Percentiles rank a stretch among this genome's conserved stretches.
Conservation (phyloP, 23 red algal species). For the Gracilaria gracilis region DNA sequence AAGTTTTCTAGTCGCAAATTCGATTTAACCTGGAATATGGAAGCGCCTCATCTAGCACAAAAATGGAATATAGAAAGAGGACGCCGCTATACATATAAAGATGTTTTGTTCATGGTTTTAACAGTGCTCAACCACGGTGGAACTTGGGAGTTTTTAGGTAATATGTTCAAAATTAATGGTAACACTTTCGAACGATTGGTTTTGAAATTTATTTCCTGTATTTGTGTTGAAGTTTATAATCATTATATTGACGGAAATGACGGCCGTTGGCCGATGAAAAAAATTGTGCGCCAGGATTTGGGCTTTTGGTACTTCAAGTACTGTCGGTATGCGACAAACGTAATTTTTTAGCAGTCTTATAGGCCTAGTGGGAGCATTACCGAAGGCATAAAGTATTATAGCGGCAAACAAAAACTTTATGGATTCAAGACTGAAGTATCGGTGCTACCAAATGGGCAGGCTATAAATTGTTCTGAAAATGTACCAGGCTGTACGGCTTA, state of each 20-base stretch:
- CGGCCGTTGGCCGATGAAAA: background rate
- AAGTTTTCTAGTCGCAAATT: too few relatives aligned
- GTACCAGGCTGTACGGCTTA: too few relatives aligned
- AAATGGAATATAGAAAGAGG: background rate
- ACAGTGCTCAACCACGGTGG: constrained; percentile 4
- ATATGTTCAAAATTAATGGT: constrained; percentile 2
- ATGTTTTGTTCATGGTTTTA: constrained; percentile 19
- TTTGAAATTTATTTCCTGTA: background rate
- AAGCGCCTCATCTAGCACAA: background rate
- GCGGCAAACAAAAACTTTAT: constrained; percentile 18
- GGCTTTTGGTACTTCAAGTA: background rate
- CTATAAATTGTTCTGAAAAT: too few relatives aligned
- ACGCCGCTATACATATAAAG: background rate
- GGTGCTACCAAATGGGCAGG: too few relatives aligned
- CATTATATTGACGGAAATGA: background rate
- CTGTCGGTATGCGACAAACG: background rate
- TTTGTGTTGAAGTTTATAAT: background rate
- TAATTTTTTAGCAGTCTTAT: constrained; percentile 14
- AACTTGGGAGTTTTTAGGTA: background rate
- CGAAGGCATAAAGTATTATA: background rate
- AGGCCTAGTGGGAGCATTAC: background rate
- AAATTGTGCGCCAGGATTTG: background rate
- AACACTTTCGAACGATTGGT: constrained; percentile 25
- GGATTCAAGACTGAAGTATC: constrained; percentile 13
- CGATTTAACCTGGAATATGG: too few relatives aligned